Base-by-base conservation (phyloP, 108 stramenopile genomes). In the Fragilaria crotonensis region DNA sequence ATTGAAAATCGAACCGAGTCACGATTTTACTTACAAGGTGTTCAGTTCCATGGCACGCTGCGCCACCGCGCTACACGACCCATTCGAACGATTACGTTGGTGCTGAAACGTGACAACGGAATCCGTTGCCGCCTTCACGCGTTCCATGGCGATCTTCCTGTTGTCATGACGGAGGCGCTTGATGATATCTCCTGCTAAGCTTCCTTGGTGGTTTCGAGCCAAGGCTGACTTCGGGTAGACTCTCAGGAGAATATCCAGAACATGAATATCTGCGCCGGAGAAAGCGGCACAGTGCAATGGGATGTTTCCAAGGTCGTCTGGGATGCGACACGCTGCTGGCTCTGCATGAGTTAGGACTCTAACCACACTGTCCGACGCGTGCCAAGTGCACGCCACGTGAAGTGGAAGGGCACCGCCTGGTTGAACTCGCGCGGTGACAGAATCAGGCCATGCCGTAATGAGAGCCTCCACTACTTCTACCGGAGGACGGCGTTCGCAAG, bases 311-410 rank as follows among this genome's bases (percentile, higher is more conserved):
- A 85, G 59, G 44, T 87, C 84, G 33, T 93, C 91, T 55, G 58
- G 52, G 32, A 69, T 59, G 31, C 72, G 70, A 48, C 75, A 80
- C n/a, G 72, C 64, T 14, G 61, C 64, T 20, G 79, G 78, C 52
- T 84, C 71, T 0, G 81, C 79, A 7, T 49, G 41, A 36, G 87
- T 51, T 48, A 93, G 56, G 1, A 63, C 45, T 26, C 50, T 48
- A n/a, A 93, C 55, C 25, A 79, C 80, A 25, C 65, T 68, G 7
- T 66, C 44, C 0, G 83, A 70, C 31, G 84, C 83, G 53, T 78
- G 58, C 91, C 91, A 93, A 17, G 87, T 93, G 32, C 83, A 83
- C 11, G 87, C 87, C 21, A 84, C 63, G 66, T 93, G 91, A 41
- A 93, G 61, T 1, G 91, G 87, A 27, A 89, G 66, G 45, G 68